phyloP scores from a whole-genome alignment of 352 stramenopile genomes.

The Phytophthora ohioensis region DNA sequence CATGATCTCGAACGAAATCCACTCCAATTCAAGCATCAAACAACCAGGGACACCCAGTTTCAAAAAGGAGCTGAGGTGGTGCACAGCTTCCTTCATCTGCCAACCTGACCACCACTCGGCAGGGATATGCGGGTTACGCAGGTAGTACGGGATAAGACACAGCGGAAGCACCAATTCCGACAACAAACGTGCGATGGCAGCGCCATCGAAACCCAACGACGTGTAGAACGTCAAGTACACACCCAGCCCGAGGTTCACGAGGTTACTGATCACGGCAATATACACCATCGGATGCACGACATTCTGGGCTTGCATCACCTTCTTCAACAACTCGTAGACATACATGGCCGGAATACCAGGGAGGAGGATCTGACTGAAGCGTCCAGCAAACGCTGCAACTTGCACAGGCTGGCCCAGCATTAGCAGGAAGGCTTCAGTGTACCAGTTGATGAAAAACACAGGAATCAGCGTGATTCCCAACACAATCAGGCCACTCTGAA shows the following conservation, averaged over 20 bases:
- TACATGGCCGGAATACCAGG: constrained; percentile 85
- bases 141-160: constrained; percentile 72
- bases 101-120: constrained; percentile 76
- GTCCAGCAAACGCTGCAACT: constrained; percentile 71
- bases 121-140: constrained; percentile 53
- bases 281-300: constrained; percentile 88
- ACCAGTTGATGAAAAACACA: constrained; percentile 79
- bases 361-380: constrained; percentile 75
- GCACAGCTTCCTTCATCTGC: constrained; percentile 56
- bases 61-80: constrained; percentile 72
- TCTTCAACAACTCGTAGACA: constrained; percentile 88
- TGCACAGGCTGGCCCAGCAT: constrained; percentile 67
- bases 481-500: constrained; percentile 83
- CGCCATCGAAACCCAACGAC: constrained; percentile 76
- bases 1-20: constrained; percentile 87
- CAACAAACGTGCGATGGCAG: constrained; percentile 76
- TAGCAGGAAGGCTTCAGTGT: constrained; percentile 69
- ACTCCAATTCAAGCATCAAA: constrained; percentile 79
- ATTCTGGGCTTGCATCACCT: constrained; percentile 88
- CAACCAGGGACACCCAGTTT: constrained; percentile 71
- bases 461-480: constrained; percentile 63
- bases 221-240: constrained; percentile 88
- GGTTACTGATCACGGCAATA: constrained; percentile 75
- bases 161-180: constrained; percentile 65
- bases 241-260: constrained; percentile 80